Base-by-base conservation (phyloP, 176 grass and related monocot genomes). In the Eragrostis nindensis region DNA sequence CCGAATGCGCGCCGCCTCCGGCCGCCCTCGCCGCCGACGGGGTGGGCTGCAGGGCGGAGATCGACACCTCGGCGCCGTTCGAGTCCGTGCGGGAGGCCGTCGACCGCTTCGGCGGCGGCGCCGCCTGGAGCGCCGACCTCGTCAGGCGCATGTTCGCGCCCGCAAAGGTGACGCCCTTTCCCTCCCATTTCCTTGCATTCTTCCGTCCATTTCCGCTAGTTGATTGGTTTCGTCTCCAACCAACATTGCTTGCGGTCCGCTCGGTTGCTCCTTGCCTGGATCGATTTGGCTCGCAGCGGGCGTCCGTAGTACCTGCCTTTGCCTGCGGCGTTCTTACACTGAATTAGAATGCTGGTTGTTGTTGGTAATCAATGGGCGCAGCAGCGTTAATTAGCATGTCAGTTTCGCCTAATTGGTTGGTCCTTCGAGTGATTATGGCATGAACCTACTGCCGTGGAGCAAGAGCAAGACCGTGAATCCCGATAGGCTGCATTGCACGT, bases 61-160 rank as follows among this genome's bases (percentile, higher is more conserved):
- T 97, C 87, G 94, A 97, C 87, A 94, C 91, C n/a, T 97, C 94
- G 59, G 91, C 86, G 77, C 94, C 94, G 46, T 97, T 97, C 78
- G 89, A 91, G 83, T 97, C 94, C 0, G 94, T 97, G 70, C 92
- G 90, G 59, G 94, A 97, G 70, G 94, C 91, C 44, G 91, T 97
- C 49, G 91, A 97, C 78, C 86, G 86, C 43, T 97, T 97, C 79
- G 94, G 94, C 25, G 94, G 94, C 57, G 89, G 89, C 80, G 91
- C 89, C 69, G 86, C 86, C 70, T 94, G 94, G 94, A 97, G 62
- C 45, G 93, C 89, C 25, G 74, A 89, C 78, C 81, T 91, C 59
- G 83, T 89, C 68, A 75, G 47, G 81, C 74, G 85, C 64, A 82
- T 87, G 73, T 82, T 82, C 43, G 64, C 78, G 53, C 53, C 54